These are phyloP conservation scores for Neotropicomus parvogracilis DNA, from an alignment of 1,284 basidiomycete species.

Conservation along the genomic window DNA sequence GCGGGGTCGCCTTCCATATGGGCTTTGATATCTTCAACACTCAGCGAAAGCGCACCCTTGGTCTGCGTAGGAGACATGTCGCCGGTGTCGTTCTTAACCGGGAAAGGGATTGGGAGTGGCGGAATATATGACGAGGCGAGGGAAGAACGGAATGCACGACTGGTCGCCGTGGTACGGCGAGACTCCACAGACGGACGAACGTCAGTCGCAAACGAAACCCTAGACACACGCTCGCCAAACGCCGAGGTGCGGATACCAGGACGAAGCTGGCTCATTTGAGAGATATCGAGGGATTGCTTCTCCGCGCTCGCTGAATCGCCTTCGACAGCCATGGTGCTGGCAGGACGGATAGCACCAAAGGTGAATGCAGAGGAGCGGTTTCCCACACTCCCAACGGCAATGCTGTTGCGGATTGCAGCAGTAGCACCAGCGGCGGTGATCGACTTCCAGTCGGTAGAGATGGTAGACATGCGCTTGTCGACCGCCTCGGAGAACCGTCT, in stretches of 20 bases:
- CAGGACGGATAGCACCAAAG: slow-evolving; percentile 54
- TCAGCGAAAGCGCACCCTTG: slow-evolving; percentile 61
- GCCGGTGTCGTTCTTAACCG: slow-evolving; percentile 34
- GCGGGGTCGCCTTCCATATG: slow-evolving; percentile 31
- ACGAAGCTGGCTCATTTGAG: slow-evolving; percentile 53
- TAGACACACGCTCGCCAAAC: slow-evolving; percentile 46
- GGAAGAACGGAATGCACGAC: slow-evolving; percentile 43
- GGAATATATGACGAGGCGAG: slow-evolving; percentile 53
- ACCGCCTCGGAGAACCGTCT: slow-evolving; percentile 67
- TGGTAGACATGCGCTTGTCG: slow-evolving; percentile 80
- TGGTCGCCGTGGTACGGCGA: slow-evolving; percentile 46
- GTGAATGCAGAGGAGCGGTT: slow-evolving; percentile 50
- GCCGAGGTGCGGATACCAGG: slow-evolving; percentile 43
- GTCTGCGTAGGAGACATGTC: slow-evolving; percentile 68
- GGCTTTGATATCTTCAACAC: slow-evolving; percentile 60
- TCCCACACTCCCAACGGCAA: slow-evolving; percentile 46
- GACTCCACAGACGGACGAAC: slow-evolving; percentile 58
- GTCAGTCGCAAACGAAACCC: slow-evolving; percentile 75
- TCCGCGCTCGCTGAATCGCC: slow-evolving; percentile 32
- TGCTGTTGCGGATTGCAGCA: slow-evolving; percentile 68
- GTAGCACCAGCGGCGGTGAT: slow-evolving; percentile 70
- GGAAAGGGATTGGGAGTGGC: slow-evolving; percentile 43
- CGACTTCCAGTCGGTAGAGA: slow-evolving; percentile 72
- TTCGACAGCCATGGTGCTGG: slow-evolving; percentile 45
- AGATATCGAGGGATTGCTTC: slow-evolving; percentile 41